Conservation (phyloP, 192 early-diverging fungal species). For the Coemansia sp. region DNA sequence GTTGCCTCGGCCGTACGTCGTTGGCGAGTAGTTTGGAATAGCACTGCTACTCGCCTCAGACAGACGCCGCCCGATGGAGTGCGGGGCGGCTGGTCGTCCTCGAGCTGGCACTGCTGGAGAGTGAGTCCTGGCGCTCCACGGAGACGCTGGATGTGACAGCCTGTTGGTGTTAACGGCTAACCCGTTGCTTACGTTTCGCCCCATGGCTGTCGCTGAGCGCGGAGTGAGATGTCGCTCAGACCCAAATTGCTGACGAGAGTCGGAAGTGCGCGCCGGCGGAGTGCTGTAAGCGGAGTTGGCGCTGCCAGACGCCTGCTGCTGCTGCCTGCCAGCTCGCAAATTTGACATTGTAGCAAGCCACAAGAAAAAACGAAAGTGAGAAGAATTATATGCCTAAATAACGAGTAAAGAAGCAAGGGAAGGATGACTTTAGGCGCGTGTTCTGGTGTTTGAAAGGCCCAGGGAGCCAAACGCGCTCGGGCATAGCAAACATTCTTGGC, state of each 20-base stretch:
- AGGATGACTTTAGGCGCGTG: not conserved
- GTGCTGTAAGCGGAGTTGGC: not conserved
- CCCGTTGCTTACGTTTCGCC: not conserved
- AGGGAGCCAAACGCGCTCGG: not conserved
- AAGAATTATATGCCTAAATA: not conserved
- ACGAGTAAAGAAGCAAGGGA: not conserved
- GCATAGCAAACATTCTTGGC: not conserved
- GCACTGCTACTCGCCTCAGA: not conserved
- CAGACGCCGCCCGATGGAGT: not conserved
- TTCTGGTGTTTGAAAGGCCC: not conserved
- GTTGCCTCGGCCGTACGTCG: slow-evolving; percentile 1
- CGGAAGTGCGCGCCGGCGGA: not conserved
- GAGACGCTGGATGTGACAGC: not conserved
- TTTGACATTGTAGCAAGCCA: slow-evolving; percentile 7
- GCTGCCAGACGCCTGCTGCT: not conserved
- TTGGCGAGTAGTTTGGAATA: slow-evolving; percentile 5
- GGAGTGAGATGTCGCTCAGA: slow-evolving; percentile 1
- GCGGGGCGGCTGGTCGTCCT: not conserved
- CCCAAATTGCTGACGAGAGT: slow-evolving; percentile 5
- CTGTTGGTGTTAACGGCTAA: not conserved
- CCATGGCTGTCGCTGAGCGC: not conserved
- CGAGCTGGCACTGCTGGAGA: slow-evolving; percentile 3
- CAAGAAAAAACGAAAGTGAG: not conserved
- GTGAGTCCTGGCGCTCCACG: not conserved
- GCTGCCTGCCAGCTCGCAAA: slow-evolving; percentile 6